Base-by-base conservation (phyloP, 1,139 yeast species). In the Geotrichum restrictum region DNA sequence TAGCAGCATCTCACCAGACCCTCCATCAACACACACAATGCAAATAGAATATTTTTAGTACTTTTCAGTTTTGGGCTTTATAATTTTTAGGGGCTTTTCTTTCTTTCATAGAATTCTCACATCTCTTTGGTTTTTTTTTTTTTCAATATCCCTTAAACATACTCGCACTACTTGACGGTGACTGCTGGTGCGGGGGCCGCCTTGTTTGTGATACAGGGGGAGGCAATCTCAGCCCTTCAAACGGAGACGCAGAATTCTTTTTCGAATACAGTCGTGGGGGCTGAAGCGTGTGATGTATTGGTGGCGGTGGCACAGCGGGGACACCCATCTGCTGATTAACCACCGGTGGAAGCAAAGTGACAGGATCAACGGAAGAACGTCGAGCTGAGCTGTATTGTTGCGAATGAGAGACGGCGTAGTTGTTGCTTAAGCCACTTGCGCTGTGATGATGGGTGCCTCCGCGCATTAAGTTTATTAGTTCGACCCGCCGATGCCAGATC, bases 221-320 rank as follows among this genome's bases (percentile, higher is more conserved):
- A 6, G 56, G 53, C 1, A 49, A 40, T 39, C 50, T 24, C 7
- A 49, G 36, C 7, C 53, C 53, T 11, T 53, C 56, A 36, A 53
- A 53, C 14, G 52, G 42, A 1, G 32, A 19, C 4, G 45, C 21
- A n/a, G 53, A 40, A 27, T 39, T 46, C 34, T 37, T 42, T 31
- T 49, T 52, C 24, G 21, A 18, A n/a, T 41, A 36, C 45, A 41
- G 45, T 10, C 45, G 31, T 11, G 45, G 45, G 6, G 43, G 43
- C 19, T 19, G 36, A 14, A 41, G 45, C 22, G 29, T 18, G 5
- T 66, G 14, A 57, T 67, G 29, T 8, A n/a, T n/a, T n/a, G 29
- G 29, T 24, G 29, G 29, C 29, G 29, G 29, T 24, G 29, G 29
- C 8, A 24, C 29, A 24, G 7, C 48, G 67, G 64, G 42, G 46